These are phyloP conservation scores for Diaporthe citriasiana DNA, from an alignment of 2,329 filamentous ascomycete species.

Conservation along the genomic window DNA sequence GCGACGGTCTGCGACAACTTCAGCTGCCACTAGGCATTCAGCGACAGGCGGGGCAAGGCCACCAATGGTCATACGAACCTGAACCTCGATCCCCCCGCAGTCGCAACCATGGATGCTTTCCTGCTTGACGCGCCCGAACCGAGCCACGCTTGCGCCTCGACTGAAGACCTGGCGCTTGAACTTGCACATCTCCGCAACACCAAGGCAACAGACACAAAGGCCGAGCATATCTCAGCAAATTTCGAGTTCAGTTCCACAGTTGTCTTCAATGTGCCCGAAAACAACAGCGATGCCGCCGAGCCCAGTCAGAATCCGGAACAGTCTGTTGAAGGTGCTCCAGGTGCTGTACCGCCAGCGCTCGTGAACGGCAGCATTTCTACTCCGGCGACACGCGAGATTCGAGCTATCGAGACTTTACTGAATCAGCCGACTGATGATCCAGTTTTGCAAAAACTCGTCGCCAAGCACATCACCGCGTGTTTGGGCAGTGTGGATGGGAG, in stretches of 20 bases:
- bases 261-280: constrained; percentile 58
- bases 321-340: constrained; percentile 50
- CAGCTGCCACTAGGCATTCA: not conserved
- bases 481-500: constrained; percentile 63
- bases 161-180: constrained; percentile 63
- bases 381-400: constrained; percentile 55
- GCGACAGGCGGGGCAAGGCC: not conserved
- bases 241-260: constrained; percentile 62
- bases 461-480: constrained; percentile 61
- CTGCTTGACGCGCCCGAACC: constrained; percentile 48
- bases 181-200: constrained; percentile 57
- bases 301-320: constrained; percentile 46
- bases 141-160: constrained; percentile 53
- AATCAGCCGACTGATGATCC: constrained; percentile 65
- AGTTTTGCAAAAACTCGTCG: constrained; percentile 62
- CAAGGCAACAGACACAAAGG: constrained; percentile 62
- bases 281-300: constrained; percentile 55
- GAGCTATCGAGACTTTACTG: constrained; percentile 60
- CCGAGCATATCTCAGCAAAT: constrained; percentile 62
- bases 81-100: not conserved
- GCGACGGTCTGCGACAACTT: not conserved
- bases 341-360: constrained; percentile 48
- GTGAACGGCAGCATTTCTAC: not conserved
- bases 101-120: constrained; percentile 50
- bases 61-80: not conserved